Percentiles rank a stretch among this genome's conserved stretches.
Evolutionary conservation across 1,284 basidiomycete genomes (phyloP).

Genomic region (Cutaneotrichosporon sp.): DNA sequence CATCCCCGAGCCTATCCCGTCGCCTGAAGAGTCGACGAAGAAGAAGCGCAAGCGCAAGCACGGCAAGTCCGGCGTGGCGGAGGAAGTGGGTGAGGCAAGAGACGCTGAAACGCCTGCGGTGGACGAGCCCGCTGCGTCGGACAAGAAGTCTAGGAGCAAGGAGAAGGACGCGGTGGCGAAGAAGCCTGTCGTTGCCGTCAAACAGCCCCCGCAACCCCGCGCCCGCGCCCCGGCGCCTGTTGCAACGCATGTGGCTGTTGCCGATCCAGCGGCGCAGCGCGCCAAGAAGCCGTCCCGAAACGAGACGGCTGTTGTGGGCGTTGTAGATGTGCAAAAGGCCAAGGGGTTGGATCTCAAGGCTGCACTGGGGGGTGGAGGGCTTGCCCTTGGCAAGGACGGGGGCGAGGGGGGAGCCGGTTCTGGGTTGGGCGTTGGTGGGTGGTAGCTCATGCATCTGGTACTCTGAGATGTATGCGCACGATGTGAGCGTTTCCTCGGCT

Average conservation of each 20-base stretch:
- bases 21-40: background rate
- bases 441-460: too few relatives aligned
- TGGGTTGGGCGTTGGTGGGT: too few relatives aligned
- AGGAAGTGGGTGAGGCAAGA: too few relatives aligned
- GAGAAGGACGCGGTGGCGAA: conserved; percentile 1
- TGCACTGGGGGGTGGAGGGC: conserved; percentile 6
- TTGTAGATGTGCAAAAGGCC: conserved; percentile 22
- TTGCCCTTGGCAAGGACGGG: too few relatives aligned
- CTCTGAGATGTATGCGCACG: too few relatives aligned
- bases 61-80: background rate
- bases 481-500: too few relatives aligned
- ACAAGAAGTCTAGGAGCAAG: background rate
- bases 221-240: conserved; percentile 4
- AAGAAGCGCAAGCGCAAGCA: conserved; percentile 23
- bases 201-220: background rate
- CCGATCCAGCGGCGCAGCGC: conserved; percentile 6
- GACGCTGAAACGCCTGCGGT: too few relatives aligned
- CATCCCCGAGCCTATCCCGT: too few relatives aligned
- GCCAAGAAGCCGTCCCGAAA: conserved; percentile 9
- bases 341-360: conserved; percentile 23
- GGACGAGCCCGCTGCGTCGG: background rate
- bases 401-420: too few relatives aligned
- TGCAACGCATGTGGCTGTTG: conserved; percentile 1
- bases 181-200: background rate
- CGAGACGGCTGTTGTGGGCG: conserved; percentile 28